Conservation (phyloP, 495 filamentous ascomycete genomes). For the Tuber magnatum region DNA sequence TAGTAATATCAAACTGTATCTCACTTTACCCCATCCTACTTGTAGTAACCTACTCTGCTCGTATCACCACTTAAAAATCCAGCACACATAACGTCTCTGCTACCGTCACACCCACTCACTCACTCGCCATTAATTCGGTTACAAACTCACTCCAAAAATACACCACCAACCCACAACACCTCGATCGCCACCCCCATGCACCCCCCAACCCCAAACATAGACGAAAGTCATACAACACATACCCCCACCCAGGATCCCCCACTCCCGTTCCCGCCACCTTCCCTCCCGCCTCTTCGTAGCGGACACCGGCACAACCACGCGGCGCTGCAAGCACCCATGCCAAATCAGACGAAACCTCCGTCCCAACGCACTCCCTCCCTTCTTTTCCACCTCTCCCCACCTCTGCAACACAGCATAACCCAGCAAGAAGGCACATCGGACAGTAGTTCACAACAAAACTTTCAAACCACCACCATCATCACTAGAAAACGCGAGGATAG, state of each 20-base stretch:
- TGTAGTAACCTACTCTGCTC: not conserved
- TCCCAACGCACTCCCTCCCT: not conserved
- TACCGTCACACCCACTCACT: not conserved
- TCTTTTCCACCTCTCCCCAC: not conserved
- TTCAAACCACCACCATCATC: not conserved
- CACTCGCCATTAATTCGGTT: not conserved
- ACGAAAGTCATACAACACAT: not conserved
- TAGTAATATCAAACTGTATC: not conserved
- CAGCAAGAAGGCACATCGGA: not conserved
- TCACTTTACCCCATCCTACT: not conserved
- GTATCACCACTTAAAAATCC: not conserved
- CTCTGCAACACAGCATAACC: not conserved
- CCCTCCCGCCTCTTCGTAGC: not conserved
- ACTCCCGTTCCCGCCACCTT: not conserved
- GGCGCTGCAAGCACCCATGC: not conserved
- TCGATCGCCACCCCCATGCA: not conserved
- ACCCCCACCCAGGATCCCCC: not conserved
- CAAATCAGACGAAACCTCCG: not conserved
- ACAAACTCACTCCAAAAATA: not conserved
- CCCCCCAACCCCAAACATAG: not conserved
- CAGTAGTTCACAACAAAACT: not conserved
- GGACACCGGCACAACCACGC: not conserved
- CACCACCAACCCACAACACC: not conserved
- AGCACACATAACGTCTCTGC: not conserved
- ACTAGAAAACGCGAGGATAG: not conserved